A percentile compares a stretch with the other conserved stretches of the same genome.
These are phyloP conservation scores for Penicillium sp. DNA, from an alignment of 2,329 filamentous ascomycete species.

Conservation along the genomic window DNA sequence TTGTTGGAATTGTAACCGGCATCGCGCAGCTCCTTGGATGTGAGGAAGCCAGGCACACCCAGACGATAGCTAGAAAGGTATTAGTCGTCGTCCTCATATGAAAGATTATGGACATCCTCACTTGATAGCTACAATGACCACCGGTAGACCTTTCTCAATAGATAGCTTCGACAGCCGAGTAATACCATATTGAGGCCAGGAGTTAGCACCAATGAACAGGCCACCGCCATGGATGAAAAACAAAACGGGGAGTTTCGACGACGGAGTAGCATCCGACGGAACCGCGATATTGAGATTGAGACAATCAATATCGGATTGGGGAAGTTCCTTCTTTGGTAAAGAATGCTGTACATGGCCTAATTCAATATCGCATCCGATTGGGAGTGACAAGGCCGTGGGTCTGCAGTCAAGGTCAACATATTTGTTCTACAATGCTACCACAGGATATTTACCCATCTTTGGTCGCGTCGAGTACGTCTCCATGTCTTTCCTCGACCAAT, in stretches of 20 bases:
- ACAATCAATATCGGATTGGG: conserved; percentile 56
- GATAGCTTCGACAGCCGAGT: conserved; percentile 54
- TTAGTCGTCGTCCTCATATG: conserved; percentile 16
- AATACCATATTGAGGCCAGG: conserved; percentile 60
- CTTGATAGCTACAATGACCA: conserved; percentile 57
- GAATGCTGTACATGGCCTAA: conserved; percentile 57
- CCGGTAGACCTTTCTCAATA: conserved; percentile 50
- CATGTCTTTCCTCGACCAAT: conserved; percentile 35
- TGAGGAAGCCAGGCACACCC: conserved; percentile 54
- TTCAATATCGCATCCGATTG: conserved; percentile 53
- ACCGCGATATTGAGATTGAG: conserved; percentile 61
- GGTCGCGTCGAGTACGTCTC: conserved; percentile 41
- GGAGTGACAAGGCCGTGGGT: conserved; percentile 49
- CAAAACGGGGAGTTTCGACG: conserved; percentile 56
- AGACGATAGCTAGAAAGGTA: conserved; percentile 53
- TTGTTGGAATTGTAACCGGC: conserved; percentile 55
- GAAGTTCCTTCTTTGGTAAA: conserved; percentile 48
- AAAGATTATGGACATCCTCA: conserved; percentile 28
- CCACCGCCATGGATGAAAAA: conserved; percentile 62
- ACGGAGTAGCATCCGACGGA: conserved; percentile 38
- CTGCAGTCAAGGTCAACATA: conserved; percentile 26
- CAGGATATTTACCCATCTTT: conserved; percentile 41
- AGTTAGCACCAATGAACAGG: conserved; percentile 57
- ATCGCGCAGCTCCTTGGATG: conserved; percentile 55
- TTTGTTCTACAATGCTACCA: too few relatives aligned